Evolutionary conservation across 75 land plant species (phyloP), one percentile per base, ranked within the genome.

Genomic region (Adiantum capillusveneris): DNA sequence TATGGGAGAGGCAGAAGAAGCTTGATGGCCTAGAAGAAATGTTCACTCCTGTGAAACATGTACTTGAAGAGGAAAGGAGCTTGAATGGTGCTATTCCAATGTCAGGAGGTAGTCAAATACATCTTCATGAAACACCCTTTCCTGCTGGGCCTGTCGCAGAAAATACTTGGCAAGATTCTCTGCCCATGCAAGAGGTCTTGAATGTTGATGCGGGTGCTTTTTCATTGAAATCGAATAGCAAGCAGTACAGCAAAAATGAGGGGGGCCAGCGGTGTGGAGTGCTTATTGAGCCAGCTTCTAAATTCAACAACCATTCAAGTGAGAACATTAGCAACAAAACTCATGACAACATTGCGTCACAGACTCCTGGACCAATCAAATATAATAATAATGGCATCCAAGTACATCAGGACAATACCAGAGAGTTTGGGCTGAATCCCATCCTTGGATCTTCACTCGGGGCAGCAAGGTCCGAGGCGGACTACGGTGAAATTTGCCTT

Each of bases 401-500:
- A 46, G 21, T n/a, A 6, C 21, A n/a, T 6, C 50, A 46, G 50
- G 50, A 46, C 22, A 46, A 2, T 2, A 46, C 22, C 6, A 46
- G 50, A 46, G 50, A 21, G 50, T 46, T 46, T 21, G 50, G 50
- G 50, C 50, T 46, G 50, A 46, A 46, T 21, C 50, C 50, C 6
- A 46, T 46, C 18, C 50, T 46, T n/a, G 50, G 50, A 21, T 21
- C 22, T n/a, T 21, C 50, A 21, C 22, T 46, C 6, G 50, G 22
- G 22, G 50, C 50, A 18, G 50, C 13, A 3, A 21, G 22, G 6
- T 18, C 18, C 14, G 22, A 46, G 18, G 22, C 22, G 2, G 50
- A 46, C 50, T 11, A 60, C 73, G 0, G 63, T 73, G 50, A 46
- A 14, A 46, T 46, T 21, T 46, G 50, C 50, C 22, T 21, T n/a